Conservation (phyloP, 495 filamentous ascomycete species). For the Viridothelium virens region DNA sequence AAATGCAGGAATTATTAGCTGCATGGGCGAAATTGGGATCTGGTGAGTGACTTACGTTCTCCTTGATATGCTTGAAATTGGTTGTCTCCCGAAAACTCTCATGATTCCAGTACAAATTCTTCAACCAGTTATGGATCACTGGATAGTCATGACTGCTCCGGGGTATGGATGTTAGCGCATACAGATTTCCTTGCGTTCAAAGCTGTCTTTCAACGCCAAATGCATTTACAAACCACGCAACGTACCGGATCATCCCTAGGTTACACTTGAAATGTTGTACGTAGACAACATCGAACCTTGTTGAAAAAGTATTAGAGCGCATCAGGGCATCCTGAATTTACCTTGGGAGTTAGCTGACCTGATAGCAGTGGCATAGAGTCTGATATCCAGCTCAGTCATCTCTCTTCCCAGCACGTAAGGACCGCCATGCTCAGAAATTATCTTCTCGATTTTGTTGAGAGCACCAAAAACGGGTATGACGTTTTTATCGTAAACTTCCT, state of each 20-base stretch:
- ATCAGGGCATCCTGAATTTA: not conserved
- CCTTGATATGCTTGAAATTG: conserved; percentile 47
- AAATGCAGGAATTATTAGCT: not conserved
- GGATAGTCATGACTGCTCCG: conserved; percentile 37
- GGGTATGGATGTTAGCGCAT: not conserved
- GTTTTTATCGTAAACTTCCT: conserved; percentile 43
- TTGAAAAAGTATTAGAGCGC: not conserved
- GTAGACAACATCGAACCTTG: conserved; percentile 38
- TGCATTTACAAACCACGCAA: not conserved
- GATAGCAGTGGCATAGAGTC: conserved; percentile 44
- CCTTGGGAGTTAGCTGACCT: conserved; percentile 36
- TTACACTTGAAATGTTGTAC: conserved; percentile 54
- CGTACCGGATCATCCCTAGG: conserved; percentile 44
- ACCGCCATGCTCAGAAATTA: conserved; percentile 38
- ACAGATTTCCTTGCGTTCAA: not conserved
- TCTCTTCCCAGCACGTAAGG: conserved; percentile 42
- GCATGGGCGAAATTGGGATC: not conserved
- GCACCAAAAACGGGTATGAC: conserved; percentile 43
- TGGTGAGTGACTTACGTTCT: conserved; percentile 40
- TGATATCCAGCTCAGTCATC: conserved; percentile 47
- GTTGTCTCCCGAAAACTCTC: conserved; percentile 34
- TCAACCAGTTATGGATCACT: conserved; percentile 45
- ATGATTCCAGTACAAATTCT: conserved; percentile 46
- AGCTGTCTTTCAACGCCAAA: not conserved
- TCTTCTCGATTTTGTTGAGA: conserved; percentile 46